Base-by-base conservation (phyloP, 192 early-diverging fungal species). In the Lunasporangiospora selenospora region DNA sequence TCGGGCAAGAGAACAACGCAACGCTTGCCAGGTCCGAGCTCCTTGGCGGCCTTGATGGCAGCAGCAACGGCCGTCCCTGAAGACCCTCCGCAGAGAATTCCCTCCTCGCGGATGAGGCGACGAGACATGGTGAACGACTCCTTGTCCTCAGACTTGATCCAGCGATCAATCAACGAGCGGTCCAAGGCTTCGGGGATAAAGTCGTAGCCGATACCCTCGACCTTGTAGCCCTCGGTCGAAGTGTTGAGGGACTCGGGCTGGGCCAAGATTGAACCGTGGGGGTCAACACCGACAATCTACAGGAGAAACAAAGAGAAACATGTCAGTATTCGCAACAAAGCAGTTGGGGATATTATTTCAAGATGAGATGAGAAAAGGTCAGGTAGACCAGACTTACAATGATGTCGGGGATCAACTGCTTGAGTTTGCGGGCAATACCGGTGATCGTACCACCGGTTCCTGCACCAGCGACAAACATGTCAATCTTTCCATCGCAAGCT, bases 151-250 rank as follows among this genome's bases (percentile, higher is more conserved):
- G 90, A 90, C 83, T 98, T 99, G 81, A 98, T 77, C 98, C 98
- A 99, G 62, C 83, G 71, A 73, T 99, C 98, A 34, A 99, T 87
- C 46, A 92, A 80, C 44, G 66, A 60, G 37, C 93, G 86, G 75
- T 97, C 89, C 51, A 98, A 79, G 42, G 92, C 93, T 59, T 96
- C 86, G 27, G 98, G 98, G 65, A 99, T 86, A 79, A 99, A 99
- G 81, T 99, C 98, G 76, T 99, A 98, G 36, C 98, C 96, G 49
- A 99, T 98, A 59, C 98, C 98, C 83, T 99, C 98, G 43, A 98
- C 94, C 84, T 93, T 87, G 85, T 98, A 96, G 24, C 69, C 55
- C 18, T 73, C 69, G 23, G 69, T 73, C 10, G 69, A 63, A 19
- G 60, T 48, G 49, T 73, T 73, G 60, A 73, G 60, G 3, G 69